A percentile compares a stretch with the other conserved stretches of the same genome.
Evolutionary conservation across 257 asterid genomes (phyloP).

Genomic region (Leonotis leonurus): DNA sequence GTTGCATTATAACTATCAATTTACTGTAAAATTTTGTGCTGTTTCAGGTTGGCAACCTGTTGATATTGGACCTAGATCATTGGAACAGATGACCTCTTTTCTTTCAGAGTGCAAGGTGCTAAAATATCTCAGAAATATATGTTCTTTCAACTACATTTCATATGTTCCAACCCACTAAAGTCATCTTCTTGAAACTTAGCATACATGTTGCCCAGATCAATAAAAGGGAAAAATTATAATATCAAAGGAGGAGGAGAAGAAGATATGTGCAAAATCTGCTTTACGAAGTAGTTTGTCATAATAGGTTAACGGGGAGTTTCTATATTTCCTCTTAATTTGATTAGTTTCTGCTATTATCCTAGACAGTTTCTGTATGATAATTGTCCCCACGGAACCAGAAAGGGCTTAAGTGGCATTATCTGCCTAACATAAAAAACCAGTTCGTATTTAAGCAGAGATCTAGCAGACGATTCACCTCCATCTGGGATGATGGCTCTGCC

Average conservation of each 20-base stretch:
- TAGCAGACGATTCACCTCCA: background rate
- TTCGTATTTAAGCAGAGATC: too few relatives aligned
- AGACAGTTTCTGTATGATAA: background rate
- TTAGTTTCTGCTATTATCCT: conserved; percentile 4
- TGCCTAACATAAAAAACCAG: too few relatives aligned
- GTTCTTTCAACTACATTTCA: conserved; percentile 1
- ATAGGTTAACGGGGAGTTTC: background rate
- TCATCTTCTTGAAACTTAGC: background rate
- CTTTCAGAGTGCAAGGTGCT: conserved; percentile 71
- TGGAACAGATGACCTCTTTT: conserved; percentile 44
- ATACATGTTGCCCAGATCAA: background rate
- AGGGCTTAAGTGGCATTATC: too few relatives aligned
- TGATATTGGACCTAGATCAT: conserved; percentile 81
- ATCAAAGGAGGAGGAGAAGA: background rate
- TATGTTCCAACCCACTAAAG: background rate
- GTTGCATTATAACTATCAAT: background rate
- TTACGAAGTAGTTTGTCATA: background rate
- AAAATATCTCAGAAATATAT: background rate
- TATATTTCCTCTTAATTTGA: conserved; percentile 1
- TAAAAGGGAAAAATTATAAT: conserved; percentile 1
- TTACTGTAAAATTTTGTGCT: conserved; percentile 6
- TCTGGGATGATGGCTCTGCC: conserved; percentile 8
- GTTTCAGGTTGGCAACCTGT: conserved; percentile 74
- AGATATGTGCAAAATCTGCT: background rate
- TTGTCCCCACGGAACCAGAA: background rate